Base-by-base conservation (phyloP, 179 eudicot species). In the Patellifolia procumbens region DNA sequence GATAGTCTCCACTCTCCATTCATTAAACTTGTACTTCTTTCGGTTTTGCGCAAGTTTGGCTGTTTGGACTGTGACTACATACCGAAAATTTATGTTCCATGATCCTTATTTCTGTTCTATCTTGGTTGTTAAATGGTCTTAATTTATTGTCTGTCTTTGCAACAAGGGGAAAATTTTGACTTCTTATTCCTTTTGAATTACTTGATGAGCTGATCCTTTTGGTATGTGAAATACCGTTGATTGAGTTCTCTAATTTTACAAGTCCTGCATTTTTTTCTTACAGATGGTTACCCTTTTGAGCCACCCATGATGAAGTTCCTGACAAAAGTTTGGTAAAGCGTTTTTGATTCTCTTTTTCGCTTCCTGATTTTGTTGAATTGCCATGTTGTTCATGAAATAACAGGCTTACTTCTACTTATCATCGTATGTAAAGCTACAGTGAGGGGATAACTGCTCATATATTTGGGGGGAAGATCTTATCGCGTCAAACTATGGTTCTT, bases 221-320 rank as follows among this genome's bases (percentile, higher is more conserved):
- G 74, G 35, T 11, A 20, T 56, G 46, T 2, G 13, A n/a, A 64
- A 8, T 12, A 2, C 1, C 1, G 46, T n/a, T 19, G 26, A 24
- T 2, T 43, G 1, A n/a, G 16, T 32, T 65, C 37, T n/a, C 73
- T 74, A 69, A 65, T 60, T 53, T 55, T 69, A 26, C 2, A n/a
- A 31, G 19, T 61, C 60, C 22, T 79, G 37, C 46, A 35, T 35
- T 43, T 63, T n/a, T 12, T 74, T 63, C 73, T 85, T 83, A 83
- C 98, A 94, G 98, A 85, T 88, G 94, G 94, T 35, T 94, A 92
- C 68, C 98, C 98, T 31, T 94, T 92, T 71, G 98, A 91, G 89
- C 97, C 98, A 60, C 98, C 98, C 2, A 85, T 87, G 85, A 92
- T 94, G 98, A 84, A 81, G 56, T 91, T 92, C 74, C 42, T 88